Evolutionary conservation across 2,329 filamentous ascomycete genomes (phyloP).

Genomic region (Elsinoe perseae): DNA sequence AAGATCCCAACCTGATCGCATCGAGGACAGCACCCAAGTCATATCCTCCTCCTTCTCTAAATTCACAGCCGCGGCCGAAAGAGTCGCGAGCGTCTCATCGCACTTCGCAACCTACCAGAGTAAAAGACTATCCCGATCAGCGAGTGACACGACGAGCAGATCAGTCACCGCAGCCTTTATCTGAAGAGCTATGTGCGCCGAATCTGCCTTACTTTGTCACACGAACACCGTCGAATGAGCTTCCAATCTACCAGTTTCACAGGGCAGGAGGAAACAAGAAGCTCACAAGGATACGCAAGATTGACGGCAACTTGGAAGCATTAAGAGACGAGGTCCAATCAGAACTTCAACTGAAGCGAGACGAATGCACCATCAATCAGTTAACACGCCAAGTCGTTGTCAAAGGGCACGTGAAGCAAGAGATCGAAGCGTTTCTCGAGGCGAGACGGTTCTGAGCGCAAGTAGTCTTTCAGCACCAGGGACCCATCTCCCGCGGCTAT

Average conservation of each 20-base stretch:
- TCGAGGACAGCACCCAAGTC: slow-evolving; percentile 28
- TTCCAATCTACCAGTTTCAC: slow-evolving; percentile 67
- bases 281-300: slow-evolving; percentile 67
- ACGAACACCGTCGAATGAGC: slow-evolving; percentile 61
- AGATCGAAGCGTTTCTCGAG: slow-evolving; percentile 31
- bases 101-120: slow-evolving; percentile 27
- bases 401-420: slow-evolving; percentile 39
- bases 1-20: slow-evolving; percentile 29
- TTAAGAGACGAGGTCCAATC: slow-evolving; percentile 57
- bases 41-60: slow-evolving; percentile 27
- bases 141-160: slow-evolving; percentile 22
- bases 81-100: slow-evolving; percentile 30
- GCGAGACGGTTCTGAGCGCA: slow-evolving; percentile 34
- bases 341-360: slow-evolving; percentile 41
- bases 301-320: slow-evolving; percentile 61
- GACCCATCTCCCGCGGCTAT: no score
- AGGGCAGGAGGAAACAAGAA: slow-evolving; percentile 71
- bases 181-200: slow-evolving; percentile 31
- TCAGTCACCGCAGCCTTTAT: slow-evolving; percentile 23
- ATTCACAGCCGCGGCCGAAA: slow-evolving; percentile 31
- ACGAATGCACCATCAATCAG: slow-evolving; percentile 50
- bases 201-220: slow-evolving; percentile 61
- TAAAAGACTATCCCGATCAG: slow-evolving; percentile 29
- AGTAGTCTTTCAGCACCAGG: no score
- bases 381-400: slow-evolving; percentile 68